These are phyloP conservation scores for Calonectria henricotiae DNA, from an alignment of 2,329 filamentous ascomycete species.

Conservation along the genomic window DNA sequence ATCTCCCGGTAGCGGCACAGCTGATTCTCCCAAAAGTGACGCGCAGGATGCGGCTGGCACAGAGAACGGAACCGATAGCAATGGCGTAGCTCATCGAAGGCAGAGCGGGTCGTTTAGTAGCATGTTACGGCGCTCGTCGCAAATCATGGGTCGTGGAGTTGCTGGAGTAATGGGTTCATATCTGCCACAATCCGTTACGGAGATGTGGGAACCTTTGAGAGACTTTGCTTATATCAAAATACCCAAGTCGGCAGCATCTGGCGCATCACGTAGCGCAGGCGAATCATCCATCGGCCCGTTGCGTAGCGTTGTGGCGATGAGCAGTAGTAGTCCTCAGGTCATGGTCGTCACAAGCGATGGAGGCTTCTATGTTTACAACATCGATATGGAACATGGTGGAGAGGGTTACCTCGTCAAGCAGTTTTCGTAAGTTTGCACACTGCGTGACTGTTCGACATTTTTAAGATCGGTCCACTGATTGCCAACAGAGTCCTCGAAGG, in stretches of 20 bases:
- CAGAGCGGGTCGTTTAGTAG: conserved; percentile 87
- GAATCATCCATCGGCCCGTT: conserved; percentile 69
- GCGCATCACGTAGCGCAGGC: conserved; percentile 48
- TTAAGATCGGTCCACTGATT: conserved; percentile 21
- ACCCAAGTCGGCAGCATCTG: conserved; percentile 70
- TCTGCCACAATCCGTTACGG: conserved; percentile 91
- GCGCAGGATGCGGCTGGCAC: conserved; percentile 59
- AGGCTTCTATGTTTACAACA: conserved; percentile 94
- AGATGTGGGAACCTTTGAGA: conserved; percentile 96
- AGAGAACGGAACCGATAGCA: conserved; percentile 50
- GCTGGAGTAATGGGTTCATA: conserved; percentile 93
- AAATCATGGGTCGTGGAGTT: conserved; percentile 91
- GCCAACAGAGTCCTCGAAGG: conserved; percentile 67
- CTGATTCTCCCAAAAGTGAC: conserved; percentile 71
- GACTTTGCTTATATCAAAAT: conserved; percentile 98
- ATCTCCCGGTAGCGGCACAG: conserved; percentile 63
- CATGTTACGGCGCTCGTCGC: conserved; percentile 93
- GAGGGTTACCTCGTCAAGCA: conserved; percentile 94
- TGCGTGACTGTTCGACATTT: not conserved
- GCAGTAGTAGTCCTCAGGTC: conserved; percentile 92
- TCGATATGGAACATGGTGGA: conserved; percentile 94
- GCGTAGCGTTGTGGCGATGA: conserved; percentile 97
- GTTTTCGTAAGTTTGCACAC: conserved; percentile 81
- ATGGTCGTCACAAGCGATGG: conserved; percentile 99
- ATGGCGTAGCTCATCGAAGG: conserved; percentile 60